These are phyloP conservation scores for Noccaea bulbosa DNA, from an alignment of 345 rosid genomes.

Conservation along the genomic window DNA sequence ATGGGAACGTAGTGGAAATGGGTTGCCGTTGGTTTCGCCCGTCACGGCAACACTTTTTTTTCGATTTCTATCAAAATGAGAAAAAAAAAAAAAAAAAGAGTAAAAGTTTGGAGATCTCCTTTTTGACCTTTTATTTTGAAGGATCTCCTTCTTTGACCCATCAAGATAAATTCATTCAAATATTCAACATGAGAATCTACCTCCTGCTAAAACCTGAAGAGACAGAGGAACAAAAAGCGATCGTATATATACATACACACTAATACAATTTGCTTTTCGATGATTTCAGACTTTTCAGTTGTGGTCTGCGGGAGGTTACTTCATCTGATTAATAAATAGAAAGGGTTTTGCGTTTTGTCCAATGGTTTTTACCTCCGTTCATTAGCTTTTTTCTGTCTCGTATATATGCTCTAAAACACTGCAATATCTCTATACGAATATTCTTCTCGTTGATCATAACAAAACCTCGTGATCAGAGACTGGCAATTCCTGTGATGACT, in stretches of 20 bases:
- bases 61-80: no score
- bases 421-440: background rate
- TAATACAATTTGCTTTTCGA: background rate
- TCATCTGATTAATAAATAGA: background rate
- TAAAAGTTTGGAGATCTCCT: no score
- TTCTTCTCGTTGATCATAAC: constrained; percentile 2
- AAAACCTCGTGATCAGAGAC: constrained; percentile 16
- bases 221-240: background rate
- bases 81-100: no score
- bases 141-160: constrained; percentile 4
- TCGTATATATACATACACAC: background rate
- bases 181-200: constrained; percentile 18
- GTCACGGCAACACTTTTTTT: no score
- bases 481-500: constrained; percentile 2
- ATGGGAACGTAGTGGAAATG: no score
- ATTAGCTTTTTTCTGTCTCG: background rate
- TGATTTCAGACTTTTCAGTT: background rate
- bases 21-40: no score
- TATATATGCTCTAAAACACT: background rate
- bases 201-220: constrained; percentile 1
- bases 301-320: constrained; percentile 5
- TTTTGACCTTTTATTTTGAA: constrained; percentile 2
- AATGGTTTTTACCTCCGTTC: background rate
- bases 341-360: background rate
- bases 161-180: background rate